Base-by-base conservation (phyloP, 2,329 filamentous ascomycete genomes). In the Ophiostoma himal-ulmi region DNA sequence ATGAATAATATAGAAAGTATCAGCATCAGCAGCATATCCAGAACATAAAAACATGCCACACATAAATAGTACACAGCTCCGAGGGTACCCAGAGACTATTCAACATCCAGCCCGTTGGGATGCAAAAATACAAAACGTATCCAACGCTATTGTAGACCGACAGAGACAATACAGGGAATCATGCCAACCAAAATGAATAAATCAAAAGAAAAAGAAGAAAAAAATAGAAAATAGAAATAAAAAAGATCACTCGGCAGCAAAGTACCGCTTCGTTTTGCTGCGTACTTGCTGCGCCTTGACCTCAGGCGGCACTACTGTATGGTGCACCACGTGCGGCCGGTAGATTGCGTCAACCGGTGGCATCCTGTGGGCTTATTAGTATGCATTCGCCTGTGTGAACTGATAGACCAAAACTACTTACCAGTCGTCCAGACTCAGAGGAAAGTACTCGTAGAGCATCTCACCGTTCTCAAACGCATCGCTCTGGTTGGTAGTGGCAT, bases 361-460 rank as follows among this genome's bases (percentile, higher is more conserved):
- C 87, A 94, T 93, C 89, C 87, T 86, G 64, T 65, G 74, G 4
- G 30, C 30, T 69, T 8, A 74, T 76, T 52, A 71, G 69, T 36
- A 34, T 36, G 8, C 3, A 44, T 3, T 44, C 14, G 39, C 14
- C 1, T 3, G 39, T 10, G 39, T 10, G 6, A 44, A 44, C 3
- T 13, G 10, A 17, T 17, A 44, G 7, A 44, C 3, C 2, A 14
- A 20, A 39, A 26, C 11, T 8, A 48, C 22, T 54, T 78, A 86
- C 91, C 91, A 97, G 77, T 97, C 94, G 78, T 97, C 93, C 71
- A 97, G 81, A 67, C 91, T 93, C 20, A 98, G 83, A 0, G 94
- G 94, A 74, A 98, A 97, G 77, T 98, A 97, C 80, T 98, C 94
- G 77, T 97, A 97, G 22, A 97, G 82, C 74, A 94, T 82, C 79